Evolutionary conservation across 805 yeast genomes (phyloP), one percentile per base, ranked within the genome.

Genomic region (Candida stauntonica): DNA sequence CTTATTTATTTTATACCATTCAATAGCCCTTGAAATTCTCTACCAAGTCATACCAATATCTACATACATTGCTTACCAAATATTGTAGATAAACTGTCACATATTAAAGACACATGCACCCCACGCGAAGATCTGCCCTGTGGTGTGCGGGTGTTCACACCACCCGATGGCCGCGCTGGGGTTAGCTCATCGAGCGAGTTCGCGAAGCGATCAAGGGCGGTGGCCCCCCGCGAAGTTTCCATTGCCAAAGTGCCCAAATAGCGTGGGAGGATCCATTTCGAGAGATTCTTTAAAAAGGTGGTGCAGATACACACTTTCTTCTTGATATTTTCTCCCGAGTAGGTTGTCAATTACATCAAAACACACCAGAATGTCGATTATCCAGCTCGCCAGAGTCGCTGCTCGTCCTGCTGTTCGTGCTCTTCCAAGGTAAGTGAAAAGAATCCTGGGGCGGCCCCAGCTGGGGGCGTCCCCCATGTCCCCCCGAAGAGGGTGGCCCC

Each of bases 351-450:
- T 21, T 11, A 11, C 11, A n/a, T 14, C 30, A n/a, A 14, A 5
- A 28, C 16, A 14, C 30, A 12, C 17, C 17, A 29, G 7, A 8
- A 43, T 43, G 46, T 39, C 38, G 28, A 27, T 32, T 26, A 26
- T 39, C 31, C 23, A 38, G 13, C 36, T 40, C 33, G 42, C 46
- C 43, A 40, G 50, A 35, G 35, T 32, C 20, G 39, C 39, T 27
- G 45, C 36, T n/a, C 43, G 45, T 27, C 50, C 45, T 27, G 36
- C 43, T n/a, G 39, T 36, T 19, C 46, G 47, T 31, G 38, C 44
- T 32, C 42, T 38, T 19, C 42, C 42, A 35, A 42, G 46, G 45
- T 42, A 35, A 18, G 41, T 38, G 9, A 17, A 26, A 15, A 4
- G 13, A 15, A 8, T 17, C 19, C 18, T 5, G 5, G 18, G 13